These are phyloP conservation scores for Candida michaelii DNA, from an alignment of 805 yeast genomes.

Conservation along the genomic window DNA sequence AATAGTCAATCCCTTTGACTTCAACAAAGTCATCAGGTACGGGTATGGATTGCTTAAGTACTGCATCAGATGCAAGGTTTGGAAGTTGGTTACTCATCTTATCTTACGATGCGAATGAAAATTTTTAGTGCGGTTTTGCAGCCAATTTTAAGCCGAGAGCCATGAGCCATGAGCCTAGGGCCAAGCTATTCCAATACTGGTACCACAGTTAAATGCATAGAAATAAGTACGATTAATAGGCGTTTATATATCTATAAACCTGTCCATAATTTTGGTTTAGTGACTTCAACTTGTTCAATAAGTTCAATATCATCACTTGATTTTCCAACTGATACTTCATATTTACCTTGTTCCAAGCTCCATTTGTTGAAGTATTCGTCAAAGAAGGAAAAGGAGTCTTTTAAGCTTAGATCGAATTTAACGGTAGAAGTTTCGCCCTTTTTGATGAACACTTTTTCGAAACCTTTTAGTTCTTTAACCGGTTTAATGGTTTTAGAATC, in stretches of 20 bases:
- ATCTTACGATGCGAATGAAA: background rate
- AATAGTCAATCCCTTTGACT: slow-evolving; percentile 89
- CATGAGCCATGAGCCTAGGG: too few relatives aligned
- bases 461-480: slow-evolving; percentile 30
- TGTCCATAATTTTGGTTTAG: slow-evolving; percentile 11
- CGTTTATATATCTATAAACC: slow-evolving; percentile 10
- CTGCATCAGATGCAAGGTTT: slow-evolving; percentile 84
- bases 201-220: too few relatives aligned
- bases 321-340: slow-evolving; percentile 26
- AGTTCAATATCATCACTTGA: slow-evolving; percentile 19
- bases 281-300: slow-evolving; percentile 8
- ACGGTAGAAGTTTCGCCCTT: slow-evolving; percentile 18
- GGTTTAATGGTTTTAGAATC: slow-evolving; percentile 23
- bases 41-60: slow-evolving; percentile 79
- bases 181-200: too few relatives aligned
- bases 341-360: slow-evolving; percentile 25
- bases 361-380: slow-evolving; percentile 29
- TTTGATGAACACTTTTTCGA: slow-evolving; percentile 25
- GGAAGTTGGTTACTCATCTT: slow-evolving; percentile 38
- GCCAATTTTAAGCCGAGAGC: too few relatives aligned
- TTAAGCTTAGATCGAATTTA: slow-evolving; percentile 19
- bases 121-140: slow-evolving; percentile 3
- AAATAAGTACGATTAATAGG: too few relatives aligned
- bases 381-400: slow-evolving; percentile 30
- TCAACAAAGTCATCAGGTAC: slow-evolving; percentile 77